Evolutionary conservation across 2,329 filamentous ascomycete genomes (phyloP).

Genomic region (Aspergillus hortae): DNA sequence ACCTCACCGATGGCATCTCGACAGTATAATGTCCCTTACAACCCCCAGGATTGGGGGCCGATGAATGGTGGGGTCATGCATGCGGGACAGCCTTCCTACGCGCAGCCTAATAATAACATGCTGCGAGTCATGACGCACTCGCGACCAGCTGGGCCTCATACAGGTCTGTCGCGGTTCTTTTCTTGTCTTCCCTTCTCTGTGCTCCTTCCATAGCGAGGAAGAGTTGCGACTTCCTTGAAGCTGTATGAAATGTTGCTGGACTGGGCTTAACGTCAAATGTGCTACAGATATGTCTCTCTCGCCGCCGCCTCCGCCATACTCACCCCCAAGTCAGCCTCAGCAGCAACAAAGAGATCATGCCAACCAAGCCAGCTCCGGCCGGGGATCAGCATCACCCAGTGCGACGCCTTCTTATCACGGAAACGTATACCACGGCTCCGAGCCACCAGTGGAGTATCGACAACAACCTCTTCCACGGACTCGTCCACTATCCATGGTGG

Average conservation of each 20-base stretch:
- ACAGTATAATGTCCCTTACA: slow-evolving; percentile 45
- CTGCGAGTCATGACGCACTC: slow-evolving; percentile 24
- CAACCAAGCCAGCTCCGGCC: slow-evolving; percentile 10
- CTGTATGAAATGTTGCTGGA: not conserved
- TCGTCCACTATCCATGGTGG: slow-evolving; percentile 32
- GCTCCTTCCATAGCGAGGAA: not conserved
- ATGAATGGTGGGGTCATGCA: slow-evolving; percentile 28
- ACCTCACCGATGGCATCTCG: slow-evolving; percentile 44
- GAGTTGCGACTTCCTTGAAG: not conserved
- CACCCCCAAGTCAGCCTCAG: slow-evolving; percentile 29
- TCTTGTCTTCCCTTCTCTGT: not conserved
- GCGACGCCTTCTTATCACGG: slow-evolving; percentile 14
- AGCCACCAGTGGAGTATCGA: slow-evolving; percentile 22
- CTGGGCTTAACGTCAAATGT: slow-evolving; percentile 7
- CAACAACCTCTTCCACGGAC: slow-evolving; percentile 23
- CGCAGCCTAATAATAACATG: slow-evolving; percentile 26
- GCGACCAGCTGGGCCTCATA: slow-evolving; percentile 23
- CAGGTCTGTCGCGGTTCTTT: slow-evolving; percentile 25
- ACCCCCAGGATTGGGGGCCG: slow-evolving; percentile 49
- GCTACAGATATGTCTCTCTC: slow-evolving; percentile 27
- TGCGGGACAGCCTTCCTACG: slow-evolving; percentile 24
- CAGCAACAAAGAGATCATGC: slow-evolving; percentile 17
- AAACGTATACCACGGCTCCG: slow-evolving; percentile 13
- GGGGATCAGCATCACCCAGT: slow-evolving; percentile 16
- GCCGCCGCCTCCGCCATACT: slow-evolving; percentile 38